phyloP scores from a whole-genome alignment of 345 rosid species.

The Hirschfeldia incana region DNA sequence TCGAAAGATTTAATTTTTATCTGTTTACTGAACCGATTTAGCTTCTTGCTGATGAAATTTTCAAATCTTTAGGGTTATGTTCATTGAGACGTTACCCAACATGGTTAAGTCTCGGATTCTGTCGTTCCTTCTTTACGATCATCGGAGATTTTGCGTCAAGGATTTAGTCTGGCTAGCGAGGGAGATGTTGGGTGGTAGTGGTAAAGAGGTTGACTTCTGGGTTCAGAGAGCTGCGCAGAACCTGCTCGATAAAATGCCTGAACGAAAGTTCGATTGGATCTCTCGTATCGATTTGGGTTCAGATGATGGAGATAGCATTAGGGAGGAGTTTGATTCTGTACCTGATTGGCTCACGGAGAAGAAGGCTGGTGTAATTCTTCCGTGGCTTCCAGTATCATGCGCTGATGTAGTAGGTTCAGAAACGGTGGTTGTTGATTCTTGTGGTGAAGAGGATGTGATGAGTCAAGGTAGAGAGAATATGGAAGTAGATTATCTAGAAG shows the following conservation, averaged over 20 bases:
- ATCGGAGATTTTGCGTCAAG: constrained; percentile 47
- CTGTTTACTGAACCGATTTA: background rate
- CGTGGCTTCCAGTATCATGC: constrained; percentile 65
- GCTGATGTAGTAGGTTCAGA: constrained; percentile 34
- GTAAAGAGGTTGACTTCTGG: constrained; percentile 55
- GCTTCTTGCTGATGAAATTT: constrained; percentile 6
- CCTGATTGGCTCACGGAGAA: constrained; percentile 60
- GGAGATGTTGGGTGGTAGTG: constrained; percentile 39
- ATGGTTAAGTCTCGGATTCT: constrained; percentile 66
- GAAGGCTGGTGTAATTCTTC: constrained; percentile 41
- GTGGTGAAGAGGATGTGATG: constrained; percentile 28
- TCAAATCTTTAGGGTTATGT: constrained; percentile 49
- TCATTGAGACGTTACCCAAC: constrained; percentile 67
- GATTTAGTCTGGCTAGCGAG: constrained; percentile 57
- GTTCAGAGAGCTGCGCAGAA: constrained; percentile 61
- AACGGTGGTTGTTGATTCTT: constrained; percentile 35
- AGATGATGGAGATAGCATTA: constrained; percentile 27
- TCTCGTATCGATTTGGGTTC: constrained; percentile 49
- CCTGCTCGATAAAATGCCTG: constrained; percentile 64
- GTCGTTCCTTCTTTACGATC: constrained; percentile 59
- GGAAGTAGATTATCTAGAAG: constrained; percentile 36
- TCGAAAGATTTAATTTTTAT: background rate
- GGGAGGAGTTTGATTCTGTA: constrained; percentile 49
- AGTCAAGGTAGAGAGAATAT: constrained; percentile 42
- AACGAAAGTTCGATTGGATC: constrained; percentile 42